A percentile compares a stretch with the other conserved stretches of the same genome.
These are phyloP conservation scores for Coemansia sp. DNA, from an alignment of 192 early-diverging fungal genomes.

Conservation along the genomic window DNA sequence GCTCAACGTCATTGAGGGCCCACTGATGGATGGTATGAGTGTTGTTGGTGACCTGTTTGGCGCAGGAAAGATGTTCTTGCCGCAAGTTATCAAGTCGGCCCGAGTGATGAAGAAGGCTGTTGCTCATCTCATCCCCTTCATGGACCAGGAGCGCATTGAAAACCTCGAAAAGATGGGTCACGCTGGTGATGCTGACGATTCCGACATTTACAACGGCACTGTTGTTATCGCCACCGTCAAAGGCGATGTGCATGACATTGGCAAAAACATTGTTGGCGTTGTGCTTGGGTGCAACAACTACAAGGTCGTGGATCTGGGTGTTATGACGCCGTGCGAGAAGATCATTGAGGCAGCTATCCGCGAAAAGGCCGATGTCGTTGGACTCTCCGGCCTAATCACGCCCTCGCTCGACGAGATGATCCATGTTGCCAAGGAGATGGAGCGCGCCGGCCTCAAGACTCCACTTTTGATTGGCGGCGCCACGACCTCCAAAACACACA, in stretches of 20 bases:
- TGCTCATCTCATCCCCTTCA: slow-evolving; percentile 91
- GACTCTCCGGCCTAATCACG: slow-evolving; percentile 92
- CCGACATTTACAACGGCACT: slow-evolving; percentile 84
- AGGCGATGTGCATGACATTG: slow-evolving; percentile 98
- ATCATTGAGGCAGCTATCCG: slow-evolving; percentile 86
- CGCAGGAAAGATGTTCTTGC: slow-evolving; percentile 96
- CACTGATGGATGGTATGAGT: slow-evolving; percentile 93
- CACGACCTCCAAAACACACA: slow-evolving; percentile 95
- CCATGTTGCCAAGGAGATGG: slow-evolving; percentile 90
- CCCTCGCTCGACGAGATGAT: slow-evolving; percentile 98
- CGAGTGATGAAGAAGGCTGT: slow-evolving; percentile 99
- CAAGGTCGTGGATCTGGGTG: slow-evolving; percentile 90
- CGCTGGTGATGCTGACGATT: slow-evolving; percentile 55
- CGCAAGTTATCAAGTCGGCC: slow-evolving; percentile 96
- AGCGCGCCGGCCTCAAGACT: slow-evolving; percentile 82
- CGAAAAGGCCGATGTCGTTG: slow-evolving; percentile 90
- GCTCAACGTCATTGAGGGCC: slow-evolving; percentile 95
- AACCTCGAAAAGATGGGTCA: slow-evolving; percentile 57
- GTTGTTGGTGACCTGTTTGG: slow-evolving; percentile 95
- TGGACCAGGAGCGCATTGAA: slow-evolving; percentile 86
- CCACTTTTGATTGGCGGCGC: slow-evolving; percentile 95
- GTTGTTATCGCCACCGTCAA: slow-evolving; percentile 95
- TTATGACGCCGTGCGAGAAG: slow-evolving; percentile 94
- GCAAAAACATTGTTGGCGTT: slow-evolving; percentile 97
- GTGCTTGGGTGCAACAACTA: slow-evolving; percentile 99